Evolutionary conservation across 768 basidiomycete genomes (phyloP).

Genomic region (Podaxis sp.): DNA sequence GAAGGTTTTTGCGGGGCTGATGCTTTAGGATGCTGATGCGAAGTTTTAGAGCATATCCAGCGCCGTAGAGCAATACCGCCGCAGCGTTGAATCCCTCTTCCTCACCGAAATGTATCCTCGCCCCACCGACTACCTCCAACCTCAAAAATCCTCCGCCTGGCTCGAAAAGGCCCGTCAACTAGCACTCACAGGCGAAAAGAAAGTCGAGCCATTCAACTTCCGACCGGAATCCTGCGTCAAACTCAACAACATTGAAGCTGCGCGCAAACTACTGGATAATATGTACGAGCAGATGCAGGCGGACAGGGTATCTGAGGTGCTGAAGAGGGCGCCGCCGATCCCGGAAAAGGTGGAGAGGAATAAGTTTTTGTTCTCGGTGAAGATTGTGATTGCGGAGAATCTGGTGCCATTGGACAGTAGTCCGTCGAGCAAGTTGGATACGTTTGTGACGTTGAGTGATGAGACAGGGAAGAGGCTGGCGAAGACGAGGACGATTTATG

Average conservation of each 20-base stretch:
- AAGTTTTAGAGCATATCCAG: constrained; percentile 78
- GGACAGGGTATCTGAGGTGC: constrained; percentile 74
- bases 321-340: constrained; percentile 64
- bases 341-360: constrained; percentile 68
- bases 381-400: constrained; percentile 89
- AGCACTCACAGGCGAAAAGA: constrained; percentile 79
- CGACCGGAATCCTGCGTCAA: constrained; percentile 93
- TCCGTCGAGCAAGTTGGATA: constrained; percentile 81
- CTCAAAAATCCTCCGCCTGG: constrained; percentile 87
- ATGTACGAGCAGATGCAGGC: constrained; percentile 92
- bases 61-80: constrained; percentile 89
- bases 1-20: not conserved
- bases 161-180: constrained; percentile 83
- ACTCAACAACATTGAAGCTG: constrained; percentile 95
- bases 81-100: constrained; percentile 84
- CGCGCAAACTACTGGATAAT: constrained; percentile 86
- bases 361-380: constrained; percentile 88
- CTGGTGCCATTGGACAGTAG: constrained; percentile 72
- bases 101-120: constrained; percentile 95
- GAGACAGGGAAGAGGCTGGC: constrained; percentile 86
- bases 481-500: constrained; percentile 96
- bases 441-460: constrained; percentile 93
- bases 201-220: constrained; percentile 94
- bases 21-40: not conserved
- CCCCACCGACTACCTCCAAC: constrained; percentile 73